A percentile compares a stretch with the other conserved stretches of the same genome.
Conservation (phyloP, 2,329 filamentous ascomycete species). For the Ceratocystis ficicola region DNA sequence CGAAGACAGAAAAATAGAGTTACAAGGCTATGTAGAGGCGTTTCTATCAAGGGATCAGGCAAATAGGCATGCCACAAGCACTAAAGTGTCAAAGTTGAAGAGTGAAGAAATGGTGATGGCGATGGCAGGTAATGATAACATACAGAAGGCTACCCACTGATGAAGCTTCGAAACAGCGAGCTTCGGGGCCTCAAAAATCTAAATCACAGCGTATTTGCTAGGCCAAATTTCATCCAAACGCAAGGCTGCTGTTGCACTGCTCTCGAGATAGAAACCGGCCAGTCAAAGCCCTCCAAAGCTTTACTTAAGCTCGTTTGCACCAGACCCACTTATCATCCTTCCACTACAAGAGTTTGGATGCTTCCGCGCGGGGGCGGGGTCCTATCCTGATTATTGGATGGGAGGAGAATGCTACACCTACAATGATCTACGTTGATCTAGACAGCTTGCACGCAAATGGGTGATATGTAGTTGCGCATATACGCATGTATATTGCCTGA, state of each 20-base stretch:
- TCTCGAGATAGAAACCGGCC: too few species aligned
- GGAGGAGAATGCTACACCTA: neutral
- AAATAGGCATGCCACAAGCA: neutral
- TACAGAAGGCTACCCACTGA: neutral
- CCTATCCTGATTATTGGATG: neutral
- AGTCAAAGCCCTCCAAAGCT: too few species aligned
- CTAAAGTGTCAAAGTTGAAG: neutral
- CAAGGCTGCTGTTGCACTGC: neutral
- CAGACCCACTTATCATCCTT: conserved; percentile 2
- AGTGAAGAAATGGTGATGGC: neutral
- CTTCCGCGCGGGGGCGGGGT: too few species aligned
- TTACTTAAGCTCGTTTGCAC: neutral
- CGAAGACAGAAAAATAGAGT: neutral
- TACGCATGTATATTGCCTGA: too few species aligned
- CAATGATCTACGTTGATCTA: too few species aligned
- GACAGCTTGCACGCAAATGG: too few species aligned
- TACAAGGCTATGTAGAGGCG: neutral
- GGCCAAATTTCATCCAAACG: neutral
- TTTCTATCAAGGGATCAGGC: neutral
- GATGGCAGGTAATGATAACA: neutral
- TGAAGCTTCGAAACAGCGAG: neutral
- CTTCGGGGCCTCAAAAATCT: neutral
- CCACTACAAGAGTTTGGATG: too few species aligned
- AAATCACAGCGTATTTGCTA: neutral
- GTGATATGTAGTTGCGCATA: too few species aligned